Evolutionary conservation across 1,139 yeast species (phyloP).

Genomic region (Scheffersomyces segobiensis): DNA sequence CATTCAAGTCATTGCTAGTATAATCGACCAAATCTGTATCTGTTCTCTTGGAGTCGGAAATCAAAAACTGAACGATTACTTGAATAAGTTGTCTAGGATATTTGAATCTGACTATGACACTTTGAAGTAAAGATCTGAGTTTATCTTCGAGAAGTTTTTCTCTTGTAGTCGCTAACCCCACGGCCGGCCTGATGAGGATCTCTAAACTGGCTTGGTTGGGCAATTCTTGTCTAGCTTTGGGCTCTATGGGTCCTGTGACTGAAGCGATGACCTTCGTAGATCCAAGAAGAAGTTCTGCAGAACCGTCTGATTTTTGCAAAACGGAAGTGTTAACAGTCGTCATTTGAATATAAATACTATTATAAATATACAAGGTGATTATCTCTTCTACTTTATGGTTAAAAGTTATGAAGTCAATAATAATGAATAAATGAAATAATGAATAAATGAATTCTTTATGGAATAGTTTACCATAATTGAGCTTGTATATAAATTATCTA

Average conservation of each 20-base stretch:
- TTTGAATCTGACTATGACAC: conserved; percentile 61
- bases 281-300: conserved; percentile 57
- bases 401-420: neutral
- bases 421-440: no score
- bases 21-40: conserved; percentile 25
- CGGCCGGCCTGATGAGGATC: conserved; percentile 75
- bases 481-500: neutral
- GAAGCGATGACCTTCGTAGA: conserved; percentile 66
- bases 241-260: conserved; percentile 90
- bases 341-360: neutral
- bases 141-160: conserved; percentile 78
- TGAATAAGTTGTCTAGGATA: conserved; percentile 87
- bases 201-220: conserved; percentile 81
- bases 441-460: neutral
- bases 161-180: conserved; percentile 74
- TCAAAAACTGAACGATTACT: conserved; percentile 78
- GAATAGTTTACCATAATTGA: neutral
- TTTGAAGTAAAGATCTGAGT: conserved; percentile 59
- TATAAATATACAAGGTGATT: neutral
- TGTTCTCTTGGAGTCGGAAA: conserved; percentile 42
- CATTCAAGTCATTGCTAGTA: conserved; percentile 59
- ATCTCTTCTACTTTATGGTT: neutral
- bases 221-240: conserved; percentile 77
- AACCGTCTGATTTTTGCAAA: conserved; percentile 58
- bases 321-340: conserved; percentile 9